Percentiles rank a stretch among this genome's conserved stretches.
Evolutionary conservation across 352 stramenopile genomes (phyloP).

Genomic region (Pythium brachiatum): DNA sequence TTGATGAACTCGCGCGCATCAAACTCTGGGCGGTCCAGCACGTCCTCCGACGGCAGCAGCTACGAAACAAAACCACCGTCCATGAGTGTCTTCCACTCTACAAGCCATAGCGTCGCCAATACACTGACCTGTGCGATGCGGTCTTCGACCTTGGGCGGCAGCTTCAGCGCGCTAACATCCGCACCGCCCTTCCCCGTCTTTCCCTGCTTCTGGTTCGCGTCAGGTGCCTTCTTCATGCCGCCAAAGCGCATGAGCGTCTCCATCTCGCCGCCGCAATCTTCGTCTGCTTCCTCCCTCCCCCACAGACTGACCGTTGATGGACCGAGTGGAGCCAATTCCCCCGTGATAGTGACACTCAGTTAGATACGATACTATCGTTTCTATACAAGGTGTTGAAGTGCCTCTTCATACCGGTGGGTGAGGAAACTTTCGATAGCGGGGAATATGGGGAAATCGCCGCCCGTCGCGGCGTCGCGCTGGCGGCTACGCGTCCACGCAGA

Average conservation of each 20-base stretch:
- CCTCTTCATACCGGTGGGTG: background rate
- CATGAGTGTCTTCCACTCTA: background rate
- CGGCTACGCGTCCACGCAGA: conserved; percentile 36
- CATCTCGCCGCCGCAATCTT: conserved; percentile 8
- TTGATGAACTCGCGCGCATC: conserved; percentile 93
- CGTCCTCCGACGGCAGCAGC: conserved; percentile 80
- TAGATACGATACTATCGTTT: conserved; percentile 20
- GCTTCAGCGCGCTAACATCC: conserved; percentile 39
- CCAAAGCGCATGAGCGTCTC: conserved; percentile 27
- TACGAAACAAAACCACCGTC: conserved; percentile 14
- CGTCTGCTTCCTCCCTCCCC: background rate
- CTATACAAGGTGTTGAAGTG: conserved; percentile 15
- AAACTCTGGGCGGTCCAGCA: conserved; percentile 88
- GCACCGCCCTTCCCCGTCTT: background rate
- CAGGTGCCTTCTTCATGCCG: conserved; percentile 26
- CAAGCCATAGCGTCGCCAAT: background rate
- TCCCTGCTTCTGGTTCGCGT: conserved; percentile 8
- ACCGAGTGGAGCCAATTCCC: background rate
- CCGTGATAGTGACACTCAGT: conserved; percentile 6
- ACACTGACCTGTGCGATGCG: conserved; percentile 44
- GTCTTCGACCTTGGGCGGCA: conserved; percentile 50
- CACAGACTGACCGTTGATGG: too few species aligned
- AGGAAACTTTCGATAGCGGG: background rate
- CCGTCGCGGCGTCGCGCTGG: conserved; percentile 16
- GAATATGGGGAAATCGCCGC: conserved; percentile 18